phyloP scores from a whole-genome alignment of 257 asterid genomes.

The Capsicum rhomboideum region DNA sequence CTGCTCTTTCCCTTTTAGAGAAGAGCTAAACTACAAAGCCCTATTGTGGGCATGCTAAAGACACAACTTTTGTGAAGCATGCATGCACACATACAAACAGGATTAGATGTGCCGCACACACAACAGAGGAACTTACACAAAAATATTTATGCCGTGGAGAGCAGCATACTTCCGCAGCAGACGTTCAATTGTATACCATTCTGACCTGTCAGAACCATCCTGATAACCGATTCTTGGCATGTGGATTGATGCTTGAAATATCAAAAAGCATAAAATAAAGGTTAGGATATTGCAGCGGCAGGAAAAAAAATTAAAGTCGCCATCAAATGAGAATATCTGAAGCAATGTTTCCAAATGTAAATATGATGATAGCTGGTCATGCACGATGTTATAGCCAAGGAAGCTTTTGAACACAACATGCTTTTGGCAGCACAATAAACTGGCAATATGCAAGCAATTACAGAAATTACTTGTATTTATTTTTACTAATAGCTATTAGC shows the following conservation, averaged over 20 bases:
- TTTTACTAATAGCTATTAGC: not conserved
- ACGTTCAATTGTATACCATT: conserved; percentile 91
- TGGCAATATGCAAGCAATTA: not conserved
- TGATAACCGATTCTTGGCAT: conserved; percentile 90
- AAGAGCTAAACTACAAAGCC: not conserved
- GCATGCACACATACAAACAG: not conserved
- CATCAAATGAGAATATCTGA: not conserved
- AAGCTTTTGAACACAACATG: not conserved
- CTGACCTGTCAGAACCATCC: conserved; percentile 67
- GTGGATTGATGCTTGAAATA: conserved; percentile 72
- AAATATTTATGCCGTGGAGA: conserved; percentile 42
- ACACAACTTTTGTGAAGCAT: not conserved
- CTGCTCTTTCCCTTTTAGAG: not conserved
- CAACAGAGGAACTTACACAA: conserved; percentile 55
- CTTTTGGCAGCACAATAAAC: not conserved
- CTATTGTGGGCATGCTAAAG: not conserved
- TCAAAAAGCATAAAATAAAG: not conserved
- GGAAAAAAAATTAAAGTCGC: not conserved
- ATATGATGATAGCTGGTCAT: not conserved
- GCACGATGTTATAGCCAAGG: not conserved
- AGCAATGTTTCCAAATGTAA: not conserved
- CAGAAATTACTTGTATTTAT: not conserved
- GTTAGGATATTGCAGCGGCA: not conserved
- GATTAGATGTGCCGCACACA: not conserved
- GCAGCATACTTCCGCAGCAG: conserved; percentile 80